Conservation (phyloP, 1,284 basidiomycete species). For the Schizophyllum commune region DNA sequence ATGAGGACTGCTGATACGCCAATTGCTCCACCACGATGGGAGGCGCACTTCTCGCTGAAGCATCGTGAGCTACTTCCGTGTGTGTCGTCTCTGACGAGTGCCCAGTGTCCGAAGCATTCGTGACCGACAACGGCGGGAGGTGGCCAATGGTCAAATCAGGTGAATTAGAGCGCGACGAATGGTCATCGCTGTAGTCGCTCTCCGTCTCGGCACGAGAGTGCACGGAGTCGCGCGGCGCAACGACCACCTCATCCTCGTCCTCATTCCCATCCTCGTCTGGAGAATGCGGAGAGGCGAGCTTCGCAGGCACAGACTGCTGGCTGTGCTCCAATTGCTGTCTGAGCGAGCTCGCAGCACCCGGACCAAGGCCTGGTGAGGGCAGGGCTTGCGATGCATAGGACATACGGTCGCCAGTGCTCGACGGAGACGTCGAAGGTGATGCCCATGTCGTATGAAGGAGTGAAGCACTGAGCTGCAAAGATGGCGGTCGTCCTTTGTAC, state of each 20-base stretch:
- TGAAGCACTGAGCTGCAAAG: constrained; percentile 4
- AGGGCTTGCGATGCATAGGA: background rate
- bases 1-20: constrained; percentile 3
- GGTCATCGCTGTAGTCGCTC: background rate
- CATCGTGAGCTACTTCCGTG: background rate
- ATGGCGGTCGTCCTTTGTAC: constrained; percentile 2
- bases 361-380: background rate
- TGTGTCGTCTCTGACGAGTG: background rate
- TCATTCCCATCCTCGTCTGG: background rate
- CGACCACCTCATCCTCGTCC: background rate
- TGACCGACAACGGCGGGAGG: constrained; percentile 25
- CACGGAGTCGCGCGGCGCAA: background rate
- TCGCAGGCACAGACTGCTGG: background rate
- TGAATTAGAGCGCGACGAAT: background rate
- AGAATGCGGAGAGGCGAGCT: background rate
- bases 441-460: constrained; percentile 14
- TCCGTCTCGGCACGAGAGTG: background rate
- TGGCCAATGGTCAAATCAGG: constrained; percentile 12
- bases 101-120: constrained; percentile 6
- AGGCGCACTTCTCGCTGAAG: background rate
- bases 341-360: background rate
- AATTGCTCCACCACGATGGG: background rate
- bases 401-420: background rate
- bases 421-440: background rate
- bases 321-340: background rate